Base-by-base conservation (phyloP, 495 filamentous ascomycete species). In the Tuber borchii region DNA sequence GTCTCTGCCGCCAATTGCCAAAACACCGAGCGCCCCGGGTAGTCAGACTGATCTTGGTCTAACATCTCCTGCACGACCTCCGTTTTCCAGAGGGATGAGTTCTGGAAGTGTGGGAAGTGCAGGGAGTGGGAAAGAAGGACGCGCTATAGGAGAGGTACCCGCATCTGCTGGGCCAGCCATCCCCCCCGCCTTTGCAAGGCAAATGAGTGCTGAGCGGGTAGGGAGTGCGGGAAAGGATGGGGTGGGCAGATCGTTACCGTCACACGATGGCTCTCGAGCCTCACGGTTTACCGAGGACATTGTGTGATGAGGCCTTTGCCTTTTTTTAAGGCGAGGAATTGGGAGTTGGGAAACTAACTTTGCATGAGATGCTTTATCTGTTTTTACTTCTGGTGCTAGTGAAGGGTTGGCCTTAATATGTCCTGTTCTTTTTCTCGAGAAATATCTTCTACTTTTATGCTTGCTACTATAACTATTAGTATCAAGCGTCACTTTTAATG, bases 281-380 rank as follows among this genome's bases (percentile, higher is more conserved):
- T 83, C 81, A 40, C 82, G 77, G 44, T 83, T 83, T 78, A 83
- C 81, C 20, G 81, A 83, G 71, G 81, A 83, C 78, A 83, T 83
- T 56, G 78, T 82, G 42, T 83, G 74, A 82, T 74, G 73, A 56
- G 69, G 44, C 14, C 45, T 73, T 73, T 78, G 42, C 39, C 45
- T 71, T 72, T 39, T 73, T 73, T 73, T 19, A 31, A 19, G 70
- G 70, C n/a, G n/a, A 71, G 22, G 70, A 42, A 71, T 42, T 40
- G 12, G 39, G 70, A 71, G 70, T 42, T 45, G 43, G 39, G 43
- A 31, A 42, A 42, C 39, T 42, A 42, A 44, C 34, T 42, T 45
- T 71, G 43, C 20, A 71, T 71, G n/a, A 39, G 44, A 51, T 44
- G 40, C 37, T 72, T 75, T 73, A 42, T 72, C 37, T 76, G 68